These are phyloP conservation scores for Piedraia hortae DNA, from an alignment of 2,329 filamentous ascomycete genomes.

Conservation along the genomic window DNA sequence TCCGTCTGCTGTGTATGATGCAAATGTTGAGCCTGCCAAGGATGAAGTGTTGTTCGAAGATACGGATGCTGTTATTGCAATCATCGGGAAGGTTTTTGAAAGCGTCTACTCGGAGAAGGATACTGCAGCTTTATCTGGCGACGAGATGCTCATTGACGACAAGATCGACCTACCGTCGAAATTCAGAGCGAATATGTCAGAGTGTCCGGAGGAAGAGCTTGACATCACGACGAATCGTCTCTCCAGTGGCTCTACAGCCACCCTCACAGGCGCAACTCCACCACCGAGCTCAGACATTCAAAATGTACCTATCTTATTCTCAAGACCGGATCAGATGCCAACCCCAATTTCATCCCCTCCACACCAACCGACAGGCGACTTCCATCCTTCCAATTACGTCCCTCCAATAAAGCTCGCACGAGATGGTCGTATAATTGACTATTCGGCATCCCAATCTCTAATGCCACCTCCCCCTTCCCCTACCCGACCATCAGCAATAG, in stretches of 20 bases:
- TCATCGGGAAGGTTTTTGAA: constrained; percentile 19
- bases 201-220: constrained; percentile 12
- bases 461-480: no score
- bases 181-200: constrained; percentile 13
- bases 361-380: no score
- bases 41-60: constrained; percentile 42
- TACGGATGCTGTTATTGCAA: constrained; percentile 19
- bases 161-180: not conserved
- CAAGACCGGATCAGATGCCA: no score
- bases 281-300: no score
- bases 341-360: no score
- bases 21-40: constrained; percentile 44
- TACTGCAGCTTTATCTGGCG: not conserved
- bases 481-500: no score
- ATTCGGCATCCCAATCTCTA: no score
- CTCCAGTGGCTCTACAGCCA: constrained; percentile 3
- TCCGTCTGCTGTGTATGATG: constrained; percentile 35
- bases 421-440: no score
- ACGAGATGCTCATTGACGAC: not conserved
- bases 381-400: no score
- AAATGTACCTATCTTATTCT: no score
- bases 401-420: no score
- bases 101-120: constrained; percentile 4
- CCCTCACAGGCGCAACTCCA: no score
- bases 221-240: constrained; percentile 5